phyloP scores from a whole-genome alignment of 116 monocot genomes.

The Thalassia testudinum region DNA sequence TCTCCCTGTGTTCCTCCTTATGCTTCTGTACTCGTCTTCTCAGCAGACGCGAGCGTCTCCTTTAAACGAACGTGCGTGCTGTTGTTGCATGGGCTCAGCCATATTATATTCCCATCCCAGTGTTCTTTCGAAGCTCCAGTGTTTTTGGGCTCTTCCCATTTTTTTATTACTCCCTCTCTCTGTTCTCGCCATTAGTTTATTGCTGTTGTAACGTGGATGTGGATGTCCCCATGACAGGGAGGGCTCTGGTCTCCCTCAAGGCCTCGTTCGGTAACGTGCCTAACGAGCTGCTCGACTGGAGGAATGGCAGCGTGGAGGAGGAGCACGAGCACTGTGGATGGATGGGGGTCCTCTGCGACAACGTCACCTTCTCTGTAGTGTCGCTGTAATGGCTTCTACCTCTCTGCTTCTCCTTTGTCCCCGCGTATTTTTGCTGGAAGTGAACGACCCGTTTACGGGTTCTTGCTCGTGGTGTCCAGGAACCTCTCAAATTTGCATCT shows the following conservation, averaged over 20 bases:
- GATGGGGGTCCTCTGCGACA: slow-evolving; percentile 74
- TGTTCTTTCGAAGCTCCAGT: background rate
- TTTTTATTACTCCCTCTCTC: background rate
- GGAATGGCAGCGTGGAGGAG: slow-evolving; percentile 1
- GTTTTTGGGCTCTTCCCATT: background rate
- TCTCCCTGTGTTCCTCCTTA: background rate
- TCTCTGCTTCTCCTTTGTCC: slow-evolving; percentile 1
- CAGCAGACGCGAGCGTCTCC: no score
- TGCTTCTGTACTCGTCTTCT: background rate
- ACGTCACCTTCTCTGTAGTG: slow-evolving; percentile 43
- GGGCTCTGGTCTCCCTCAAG: slow-evolving; percentile 46
- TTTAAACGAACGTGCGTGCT: no score
- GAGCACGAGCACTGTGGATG: slow-evolving; percentile 46
- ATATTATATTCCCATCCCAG: no score
- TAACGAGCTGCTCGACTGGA: slow-evolving; percentile 70
- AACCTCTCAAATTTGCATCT: slow-evolving; percentile 89
- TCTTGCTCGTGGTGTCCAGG: slow-evolving; percentile 17
- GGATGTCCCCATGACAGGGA: slow-evolving; percentile 13
- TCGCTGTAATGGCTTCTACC: slow-evolving; percentile 24
- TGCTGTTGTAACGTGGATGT: no score
- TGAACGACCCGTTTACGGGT: background rate
- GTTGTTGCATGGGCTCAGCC: no score
- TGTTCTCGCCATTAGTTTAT: background rate
- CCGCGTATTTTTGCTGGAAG: background rate
- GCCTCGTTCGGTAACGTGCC: slow-evolving; percentile 55